phyloP scores from a whole-genome alignment of 192 early-diverging fungal species.

The Gaertneriomyces semiglobifer region DNA sequence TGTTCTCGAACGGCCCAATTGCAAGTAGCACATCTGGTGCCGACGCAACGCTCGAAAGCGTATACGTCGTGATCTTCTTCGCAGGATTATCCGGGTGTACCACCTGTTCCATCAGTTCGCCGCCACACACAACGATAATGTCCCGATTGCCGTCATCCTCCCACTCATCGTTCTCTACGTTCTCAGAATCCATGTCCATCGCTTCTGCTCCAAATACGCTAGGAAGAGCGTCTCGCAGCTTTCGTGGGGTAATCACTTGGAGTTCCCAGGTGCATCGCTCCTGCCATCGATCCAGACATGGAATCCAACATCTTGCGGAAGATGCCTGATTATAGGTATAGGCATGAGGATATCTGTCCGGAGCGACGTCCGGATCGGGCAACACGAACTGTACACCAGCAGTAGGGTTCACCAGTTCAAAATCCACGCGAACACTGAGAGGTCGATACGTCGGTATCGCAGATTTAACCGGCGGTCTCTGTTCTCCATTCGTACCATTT shows the following conservation, averaged over 20 bases:
- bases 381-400: conserved; percentile 37
- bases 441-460: neutral
- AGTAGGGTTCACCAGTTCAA: conserved; percentile 26
- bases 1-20: conserved; percentile 39
- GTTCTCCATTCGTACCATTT: neutral
- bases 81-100: conserved; percentile 19
- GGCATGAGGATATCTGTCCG: conserved; percentile 39
- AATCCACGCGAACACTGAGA: conserved; percentile 31
- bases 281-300: conserved; percentile 41
- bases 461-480: neutral
- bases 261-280: conserved; percentile 41
- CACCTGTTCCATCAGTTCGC: conserved; percentile 35
- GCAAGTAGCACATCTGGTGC: conserved; percentile 41
- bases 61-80: conserved; percentile 34
- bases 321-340: conserved; percentile 39
- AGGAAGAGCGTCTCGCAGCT: conserved; percentile 12
- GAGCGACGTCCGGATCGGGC: conserved; percentile 22
- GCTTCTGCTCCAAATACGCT: neutral
- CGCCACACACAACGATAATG: conserved; percentile 40
- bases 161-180: conserved; percentile 5
- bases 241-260: conserved; percentile 30
- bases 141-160: conserved; percentile 14
- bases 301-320: conserved; percentile 45
- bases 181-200: neutral
- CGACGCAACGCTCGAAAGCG: conserved; percentile 24